Conservation (phyloP, 129 eudicot species). For the Cynara cardunculus region DNA sequence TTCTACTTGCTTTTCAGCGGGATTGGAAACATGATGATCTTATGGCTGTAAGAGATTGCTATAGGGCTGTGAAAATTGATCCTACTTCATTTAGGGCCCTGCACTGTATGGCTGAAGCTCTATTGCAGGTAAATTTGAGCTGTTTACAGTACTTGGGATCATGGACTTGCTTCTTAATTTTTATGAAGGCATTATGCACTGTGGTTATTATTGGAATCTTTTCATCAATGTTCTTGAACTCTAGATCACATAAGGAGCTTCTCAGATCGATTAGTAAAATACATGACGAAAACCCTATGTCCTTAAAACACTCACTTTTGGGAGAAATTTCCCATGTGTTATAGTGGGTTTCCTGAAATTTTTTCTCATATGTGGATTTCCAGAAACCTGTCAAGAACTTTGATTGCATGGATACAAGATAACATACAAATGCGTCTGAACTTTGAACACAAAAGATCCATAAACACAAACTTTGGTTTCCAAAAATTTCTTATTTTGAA, state of each 20-base stretch:
- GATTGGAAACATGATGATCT: constrained; percentile 88
- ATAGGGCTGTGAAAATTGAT: constrained; percentile 62
- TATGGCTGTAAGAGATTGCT: constrained; percentile 89
- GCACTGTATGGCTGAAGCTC: constrained; percentile 71
- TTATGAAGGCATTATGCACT: background rate
- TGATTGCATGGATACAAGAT: background rate
- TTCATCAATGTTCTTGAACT: background rate
- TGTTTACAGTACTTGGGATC: background rate
- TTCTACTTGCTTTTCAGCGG: constrained; percentile 40
- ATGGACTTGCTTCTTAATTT: background rate
- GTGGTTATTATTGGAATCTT: background rate
- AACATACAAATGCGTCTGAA: background rate
- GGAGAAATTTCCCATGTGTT: background rate
- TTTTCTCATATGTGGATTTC: background rate
- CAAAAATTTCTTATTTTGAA: background rate
- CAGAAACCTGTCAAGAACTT: background rate
- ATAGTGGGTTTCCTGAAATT: background rate
- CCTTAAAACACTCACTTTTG: background rate
- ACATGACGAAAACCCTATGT: background rate
- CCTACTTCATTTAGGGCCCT: constrained; percentile 62
- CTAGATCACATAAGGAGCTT: background rate
- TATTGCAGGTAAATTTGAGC: constrained; percentile 45
- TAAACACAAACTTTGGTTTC: background rate
- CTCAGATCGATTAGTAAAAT: background rate
- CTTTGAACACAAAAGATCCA: background rate